Base-by-base conservation (phyloP, 345 rosid species). In the Eutrema japonicum region DNA sequence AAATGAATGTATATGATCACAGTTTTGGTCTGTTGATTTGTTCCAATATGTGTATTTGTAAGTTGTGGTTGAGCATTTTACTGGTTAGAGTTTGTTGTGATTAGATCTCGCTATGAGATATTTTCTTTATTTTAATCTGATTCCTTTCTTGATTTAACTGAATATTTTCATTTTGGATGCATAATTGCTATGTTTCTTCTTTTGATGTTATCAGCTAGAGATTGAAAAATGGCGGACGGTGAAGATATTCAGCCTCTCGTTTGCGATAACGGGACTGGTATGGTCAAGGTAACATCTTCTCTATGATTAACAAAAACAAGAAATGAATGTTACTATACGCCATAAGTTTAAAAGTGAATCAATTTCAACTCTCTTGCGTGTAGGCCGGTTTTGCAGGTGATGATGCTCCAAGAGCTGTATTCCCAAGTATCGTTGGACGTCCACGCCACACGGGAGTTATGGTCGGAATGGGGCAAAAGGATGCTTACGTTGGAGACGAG, bases 321-420 rank as follows among this genome's bases (percentile, higher is more conserved):
- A 41, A 22, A 30, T 61, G 27, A 33, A 35, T 59, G 12, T 40
- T 67, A 63, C 35, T 30, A 32, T 72, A 13, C 22, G 38, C 46
- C 65, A 46, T n/a, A 4, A 48, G 38, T 6, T 4, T 22, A 26
- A 50, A 42, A 62, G 16, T 72, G 10, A 16, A 40, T 11, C 13
- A 16, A 6, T n/a, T 36, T 12, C 10, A 64, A 18, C 11, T 49
- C 8, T 50, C 27, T n/a, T 75, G 16, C 27, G 4, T 37, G 3
- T 77, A 85, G 92, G 92, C 89, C 62, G 89, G 88, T 59, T 87
- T 87, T 74, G 89, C 87, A 26, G 89, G 92, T 16, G 89, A 87
- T 67, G 92, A 87, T 81, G 92, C 92, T 50, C 89, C 89, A 40
- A 84, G 89, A 81, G 89, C 89, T 13, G 89, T 87, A 67, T 85